Evolutionary conservation across 1,139 yeast genomes (phyloP), one percentile per base, ranked within the genome.

Genomic region (Hansenula sp.): DNA sequence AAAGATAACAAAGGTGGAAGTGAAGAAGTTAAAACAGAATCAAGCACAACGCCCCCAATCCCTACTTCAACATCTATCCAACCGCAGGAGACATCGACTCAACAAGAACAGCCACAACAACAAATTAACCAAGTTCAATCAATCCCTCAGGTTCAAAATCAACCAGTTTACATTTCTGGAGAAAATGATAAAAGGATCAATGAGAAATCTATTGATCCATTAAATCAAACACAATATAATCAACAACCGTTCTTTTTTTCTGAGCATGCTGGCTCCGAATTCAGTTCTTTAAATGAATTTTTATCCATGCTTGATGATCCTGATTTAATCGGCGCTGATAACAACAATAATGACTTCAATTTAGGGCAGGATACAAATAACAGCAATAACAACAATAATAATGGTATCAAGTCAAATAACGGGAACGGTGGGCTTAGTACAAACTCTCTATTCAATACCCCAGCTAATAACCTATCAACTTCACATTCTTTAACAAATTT

Each of bases 241-340:
- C 87, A 81, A 49, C 85, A 81, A 51, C 90, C 95, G 0, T 78
- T 85, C 45, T 89, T 89, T 65, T 86, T 81, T 52, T 85, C 96
- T 1, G 96, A 90, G 58, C 96, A 89, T 62, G 96, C 95, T 0
- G 96, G 96, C 3, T 84, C 94, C 38, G 98, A 91, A 66, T 90
- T 91, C 60, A 83, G 91, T 50, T 89, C 96, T 0, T 71, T 91
- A 52, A 90, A 89, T 52, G 97, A 90, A 60, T 91, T 91, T 58
- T 68, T 91, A 44, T 82, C 93, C 3, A 88, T 91, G 89, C 79
- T 91, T 41, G 96, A 90, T 58, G 96, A 89, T 60, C 90, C 95
- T 0, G 59, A 54, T 25, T 33, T 55, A 19, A 51, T 51, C 9
- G 49, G 48, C 10, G 41, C 39, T 19, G 38, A 35, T 27, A 28